Evolutionary conservation across 768 basidiomycete genomes (phyloP).

Genomic region (Heimioporus sp.): DNA sequence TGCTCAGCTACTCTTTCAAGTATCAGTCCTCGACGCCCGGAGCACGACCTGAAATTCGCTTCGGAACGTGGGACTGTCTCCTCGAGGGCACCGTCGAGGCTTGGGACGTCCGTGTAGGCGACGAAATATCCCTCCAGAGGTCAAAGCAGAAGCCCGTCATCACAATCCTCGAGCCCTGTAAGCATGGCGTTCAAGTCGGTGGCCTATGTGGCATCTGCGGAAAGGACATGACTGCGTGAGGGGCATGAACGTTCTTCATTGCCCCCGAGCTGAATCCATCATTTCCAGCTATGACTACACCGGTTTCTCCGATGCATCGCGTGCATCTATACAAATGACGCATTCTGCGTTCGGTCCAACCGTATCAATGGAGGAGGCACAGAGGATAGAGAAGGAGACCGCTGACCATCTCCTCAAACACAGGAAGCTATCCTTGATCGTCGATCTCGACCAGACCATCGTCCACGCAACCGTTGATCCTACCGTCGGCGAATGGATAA

Average conservation of each 20-base stretch:
- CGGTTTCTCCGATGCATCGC: constrained; percentile 80
- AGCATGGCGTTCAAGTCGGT: constrained; percentile 89
- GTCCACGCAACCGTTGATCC: constrained; percentile 99
- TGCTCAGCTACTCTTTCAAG: constrained; percentile 83
- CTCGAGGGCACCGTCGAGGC: constrained; percentile 73
- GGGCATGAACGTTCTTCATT: constrained; percentile 5
- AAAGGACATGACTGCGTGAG: constrained; percentile 90
- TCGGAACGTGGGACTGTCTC: constrained; percentile 89
- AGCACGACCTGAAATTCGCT: constrained; percentile 60
- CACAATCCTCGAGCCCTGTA: constrained; percentile 85
- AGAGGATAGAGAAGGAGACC: constrained; percentile 81
- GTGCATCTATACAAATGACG: constrained; percentile 91
- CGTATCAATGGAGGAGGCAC: constrained; percentile 90
- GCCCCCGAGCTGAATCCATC: constrained; percentile 11
- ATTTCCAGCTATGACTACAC: constrained; percentile 72
- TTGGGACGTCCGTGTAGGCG: constrained; percentile 70
- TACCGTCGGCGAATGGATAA: constrained; percentile 96
- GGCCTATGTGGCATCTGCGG: constrained; percentile 94
- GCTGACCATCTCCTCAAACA: constrained; percentile 72
- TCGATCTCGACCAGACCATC: constrained; percentile 98
- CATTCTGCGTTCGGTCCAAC: constrained; percentile 90
- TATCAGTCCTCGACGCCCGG: constrained; percentile 47
- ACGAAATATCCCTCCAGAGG: constrained; percentile 56
- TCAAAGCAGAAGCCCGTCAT: constrained; percentile 63
- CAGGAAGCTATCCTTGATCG: constrained; percentile 88